Base-by-base conservation (phyloP, 2,329 filamentous ascomycete species). In the Didymella segeticola region DNA sequence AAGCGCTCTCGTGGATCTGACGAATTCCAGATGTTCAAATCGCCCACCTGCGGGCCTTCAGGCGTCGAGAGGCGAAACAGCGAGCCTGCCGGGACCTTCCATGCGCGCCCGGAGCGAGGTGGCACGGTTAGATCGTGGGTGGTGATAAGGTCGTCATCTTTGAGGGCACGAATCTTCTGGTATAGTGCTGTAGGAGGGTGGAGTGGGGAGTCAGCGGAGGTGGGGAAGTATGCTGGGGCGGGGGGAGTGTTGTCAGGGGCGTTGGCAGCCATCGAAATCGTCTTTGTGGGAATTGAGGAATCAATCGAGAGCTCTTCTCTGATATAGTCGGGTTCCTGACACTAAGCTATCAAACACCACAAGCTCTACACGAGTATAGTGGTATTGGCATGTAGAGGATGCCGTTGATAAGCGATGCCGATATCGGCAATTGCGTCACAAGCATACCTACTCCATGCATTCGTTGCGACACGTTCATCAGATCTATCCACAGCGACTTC, bases 11-110 rank as follows among this genome's bases (percentile, higher is more conserved):
- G 84, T 0, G 90, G 88, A 72, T 95, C 92, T 58, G 86, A 77
- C 5, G 82, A 80, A 64, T 89, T 90, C 89, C 89, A 96, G 64
- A 95, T 82, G 72, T 96, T 96, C 15, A 95, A 77, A 65, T 95
- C 91, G 47, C 90, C 89, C 42, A 96, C 62, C 76, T 96, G 91
- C 0, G 91, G 86, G 0, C 91, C 91, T 48, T 87, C 79, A 0
- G 89, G 89, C 0, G 90, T 93, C 52, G 86, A 89, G 57, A 96
- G 86, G 12, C 86, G 84, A 56, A 90, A 84, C 51, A 95, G 82
- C 42, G 82, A 82, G 3, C 89, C 89, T 1, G 84, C 84, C 0
- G 85, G 82, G 0, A 89, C 89, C 41, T 82, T 80, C 88, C 89
- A 95, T 1, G 90, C 89, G 55, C 80, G 80, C 1, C 88, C 91